Evolutionary conservation across 2,329 filamentous ascomycete species (phyloP).

Genomic region (Bisporella sp.): DNA sequence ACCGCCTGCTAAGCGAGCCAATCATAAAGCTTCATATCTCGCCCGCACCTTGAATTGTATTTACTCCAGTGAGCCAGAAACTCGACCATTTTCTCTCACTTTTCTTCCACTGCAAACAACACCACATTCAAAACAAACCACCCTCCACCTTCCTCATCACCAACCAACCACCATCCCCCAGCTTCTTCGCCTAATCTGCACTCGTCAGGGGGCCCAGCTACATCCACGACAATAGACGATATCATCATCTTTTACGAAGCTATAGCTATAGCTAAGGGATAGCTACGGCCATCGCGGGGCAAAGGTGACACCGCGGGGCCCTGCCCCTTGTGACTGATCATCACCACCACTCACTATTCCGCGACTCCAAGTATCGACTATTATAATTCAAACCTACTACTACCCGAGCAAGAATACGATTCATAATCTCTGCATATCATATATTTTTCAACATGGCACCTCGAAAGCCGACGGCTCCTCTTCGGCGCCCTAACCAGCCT

Average conservation of each 20-base stretch:
- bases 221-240: no score
- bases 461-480: no score
- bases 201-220: background rate
- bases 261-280: background rate
- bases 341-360: no score
- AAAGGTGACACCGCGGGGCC: background rate
- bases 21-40: no score
- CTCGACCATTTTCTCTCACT: background rate
- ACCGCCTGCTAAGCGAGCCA: no score
- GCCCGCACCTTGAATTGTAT: no score
- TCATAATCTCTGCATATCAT: no score
- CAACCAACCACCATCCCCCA: background rate
- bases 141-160: background rate
- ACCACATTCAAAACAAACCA: background rate
- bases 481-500: constrained; percentile 11
- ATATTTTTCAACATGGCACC: no score
- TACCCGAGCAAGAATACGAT: no score
- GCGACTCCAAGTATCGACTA: no score
- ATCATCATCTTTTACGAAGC: background rate
- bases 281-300: constrained; percentile 7
- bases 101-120: background rate
- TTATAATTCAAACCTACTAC: no score
- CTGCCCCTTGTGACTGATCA: no score
- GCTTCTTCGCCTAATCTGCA: background rate
- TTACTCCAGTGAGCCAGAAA: background rate